Evolutionary conservation across 2,329 filamentous ascomycete genomes (phyloP).

Genomic region (Rutstroemia sp.): DNA sequence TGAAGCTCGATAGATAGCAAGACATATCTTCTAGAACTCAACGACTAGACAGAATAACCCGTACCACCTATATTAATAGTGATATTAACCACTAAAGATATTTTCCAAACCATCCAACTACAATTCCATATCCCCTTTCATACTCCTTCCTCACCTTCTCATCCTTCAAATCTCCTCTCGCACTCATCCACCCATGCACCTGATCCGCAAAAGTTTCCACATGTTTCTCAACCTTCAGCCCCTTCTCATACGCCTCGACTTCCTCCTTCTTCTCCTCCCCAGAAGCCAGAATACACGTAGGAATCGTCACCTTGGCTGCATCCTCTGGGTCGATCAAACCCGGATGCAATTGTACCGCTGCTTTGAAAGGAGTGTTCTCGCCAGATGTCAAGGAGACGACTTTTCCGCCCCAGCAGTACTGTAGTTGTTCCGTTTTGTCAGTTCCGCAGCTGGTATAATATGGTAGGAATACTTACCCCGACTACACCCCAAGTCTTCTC

Average conservation of each 20-base stretch:
- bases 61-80: too few species aligned
- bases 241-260: slow-evolving; percentile 22
- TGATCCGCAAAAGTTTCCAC: slow-evolving; percentile 41
- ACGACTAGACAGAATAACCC: too few species aligned
- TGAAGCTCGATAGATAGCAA: too few species aligned
- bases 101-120: slow-evolving; percentile 34
- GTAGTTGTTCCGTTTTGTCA: neutral
- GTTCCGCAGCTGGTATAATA: neutral
- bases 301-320: slow-evolving; percentile 50
- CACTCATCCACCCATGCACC: slow-evolving; percentile 50
- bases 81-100: slow-evolving; percentile 24
- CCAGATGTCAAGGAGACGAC: slow-evolving; percentile 18
- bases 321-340: slow-evolving; percentile 56
- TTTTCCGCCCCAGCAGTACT: slow-evolving; percentile 26
- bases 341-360: slow-evolving; percentile 44
- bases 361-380: slow-evolving; percentile 37
- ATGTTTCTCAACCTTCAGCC: slow-evolving; percentile 33
- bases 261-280: slow-evolving; percentile 6
- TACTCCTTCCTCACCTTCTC: slow-evolving; percentile 38
- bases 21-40: too few species aligned
- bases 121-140: slow-evolving; percentile 38
- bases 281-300: slow-evolving; percentile 56
- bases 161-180: slow-evolving; percentile 38
- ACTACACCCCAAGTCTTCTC: slow-evolving; percentile 38
- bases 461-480: slow-evolving; percentile 4